These are phyloP conservation scores for Oryza punctata DNA, from an alignment of 176 grass and related monocot genomes.

Conservation along the genomic window DNA sequence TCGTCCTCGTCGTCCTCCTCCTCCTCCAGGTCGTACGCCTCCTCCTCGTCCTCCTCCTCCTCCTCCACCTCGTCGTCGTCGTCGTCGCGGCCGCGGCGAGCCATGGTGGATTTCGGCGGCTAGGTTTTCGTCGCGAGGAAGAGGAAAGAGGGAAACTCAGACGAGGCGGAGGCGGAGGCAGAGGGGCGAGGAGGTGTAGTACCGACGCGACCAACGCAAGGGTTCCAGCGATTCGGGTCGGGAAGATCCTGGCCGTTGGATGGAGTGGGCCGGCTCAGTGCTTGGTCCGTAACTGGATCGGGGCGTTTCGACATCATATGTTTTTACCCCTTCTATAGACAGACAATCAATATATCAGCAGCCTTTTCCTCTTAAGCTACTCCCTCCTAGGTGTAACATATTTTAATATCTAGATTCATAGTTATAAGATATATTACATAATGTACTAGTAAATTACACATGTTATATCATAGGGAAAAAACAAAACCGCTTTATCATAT, in stretches of 20 bases:
- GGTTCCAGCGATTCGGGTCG: background rate
- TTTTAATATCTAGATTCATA: too few relatives aligned
- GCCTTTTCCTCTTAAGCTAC: too few relatives aligned
- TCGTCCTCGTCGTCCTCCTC: constrained; percentile 61
- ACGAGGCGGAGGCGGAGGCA: background rate
- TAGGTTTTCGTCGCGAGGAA: constrained; percentile 52
- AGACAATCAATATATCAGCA: too few relatives aligned
- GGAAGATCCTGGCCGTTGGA: background rate
- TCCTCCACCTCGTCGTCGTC: constrained; percentile 70
- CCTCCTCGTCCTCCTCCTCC: constrained; percentile 58
- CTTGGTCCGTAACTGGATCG: background rate
- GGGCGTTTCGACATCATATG: too few relatives aligned
- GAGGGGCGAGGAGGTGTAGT: background rate
- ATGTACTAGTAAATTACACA: too few relatives aligned
- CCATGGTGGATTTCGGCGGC: constrained; percentile 65
- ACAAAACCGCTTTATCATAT: too few relatives aligned
- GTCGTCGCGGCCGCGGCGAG: constrained; percentile 59
- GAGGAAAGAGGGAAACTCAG: constrained; percentile 14
- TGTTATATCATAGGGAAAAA: too few relatives aligned
- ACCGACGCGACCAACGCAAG: background rate
- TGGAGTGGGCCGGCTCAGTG: background rate
- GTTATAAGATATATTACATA: too few relatives aligned
- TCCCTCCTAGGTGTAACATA: too few relatives aligned
- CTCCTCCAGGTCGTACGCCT: constrained; percentile 61
- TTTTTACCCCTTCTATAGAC: too few relatives aligned